Evolutionary conservation across 2,329 filamentous ascomycete species (phyloP).

Genomic region (Dryadomyces quercus-mongolicae): DNA sequence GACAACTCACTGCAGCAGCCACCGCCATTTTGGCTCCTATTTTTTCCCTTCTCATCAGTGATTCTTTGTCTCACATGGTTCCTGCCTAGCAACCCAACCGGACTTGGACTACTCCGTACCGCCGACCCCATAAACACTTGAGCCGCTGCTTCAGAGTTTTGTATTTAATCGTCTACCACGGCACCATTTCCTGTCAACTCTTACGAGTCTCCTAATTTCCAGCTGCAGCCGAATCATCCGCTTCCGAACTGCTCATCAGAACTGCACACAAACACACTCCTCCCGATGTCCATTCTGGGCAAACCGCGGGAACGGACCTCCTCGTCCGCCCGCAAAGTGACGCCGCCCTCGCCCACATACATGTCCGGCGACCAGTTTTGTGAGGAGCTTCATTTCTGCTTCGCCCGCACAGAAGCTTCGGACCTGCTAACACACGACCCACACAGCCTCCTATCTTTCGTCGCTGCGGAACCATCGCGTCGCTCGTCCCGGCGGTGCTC

Average conservation of each 20-base stretch:
- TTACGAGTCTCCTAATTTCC: too few relatives aligned
- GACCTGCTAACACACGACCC: neutral
- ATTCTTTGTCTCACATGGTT: neutral
- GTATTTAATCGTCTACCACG: neutral
- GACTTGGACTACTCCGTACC: neutral
- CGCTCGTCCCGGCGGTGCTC: slow-evolving; percentile 56
- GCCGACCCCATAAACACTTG: neutral
- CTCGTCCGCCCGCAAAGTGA: slow-evolving; percentile 35
- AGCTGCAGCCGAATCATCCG: too few relatives aligned
- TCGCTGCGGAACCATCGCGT: slow-evolving; percentile 58
- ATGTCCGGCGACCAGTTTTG: slow-evolving; percentile 59
- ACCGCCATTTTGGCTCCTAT: neutral
- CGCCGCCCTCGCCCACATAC: slow-evolving; percentile 49
- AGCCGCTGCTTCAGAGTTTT: neutral
- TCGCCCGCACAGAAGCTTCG: neutral
- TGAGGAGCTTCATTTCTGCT: slow-evolving; percentile 21
- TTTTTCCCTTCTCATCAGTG: neutral
- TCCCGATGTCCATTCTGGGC: slow-evolving; percentile 19
- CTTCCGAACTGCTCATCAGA: neutral
- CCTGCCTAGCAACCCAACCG: neutral
- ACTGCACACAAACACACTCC: neutral
- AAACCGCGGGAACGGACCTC: slow-evolving; percentile 22
- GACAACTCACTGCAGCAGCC: neutral
- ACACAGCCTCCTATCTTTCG: slow-evolving; percentile 54
- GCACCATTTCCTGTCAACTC: neutral